phyloP scores from a whole-genome alignment of 352 stramenopile species.

The Pythium apleroticum region DNA sequence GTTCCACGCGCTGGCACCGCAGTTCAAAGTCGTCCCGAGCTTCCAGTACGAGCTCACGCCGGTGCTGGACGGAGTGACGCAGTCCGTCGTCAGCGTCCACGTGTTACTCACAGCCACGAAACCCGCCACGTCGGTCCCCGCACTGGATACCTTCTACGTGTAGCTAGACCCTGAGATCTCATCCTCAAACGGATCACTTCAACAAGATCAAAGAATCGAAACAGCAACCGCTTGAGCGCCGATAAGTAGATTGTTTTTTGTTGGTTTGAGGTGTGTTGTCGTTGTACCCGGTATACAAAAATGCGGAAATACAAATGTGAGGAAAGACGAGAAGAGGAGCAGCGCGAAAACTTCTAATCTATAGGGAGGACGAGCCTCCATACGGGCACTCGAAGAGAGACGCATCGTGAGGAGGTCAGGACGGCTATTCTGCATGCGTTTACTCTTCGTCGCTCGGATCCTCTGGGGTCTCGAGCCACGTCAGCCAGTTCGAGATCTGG shows the following conservation, averaged over 20 bases:
- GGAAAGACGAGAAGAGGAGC: constrained; percentile 1
- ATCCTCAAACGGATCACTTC: background rate
- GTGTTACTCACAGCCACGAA: constrained; percentile 34
- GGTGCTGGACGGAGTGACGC: constrained; percentile 52
- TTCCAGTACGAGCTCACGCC: constrained; percentile 58
- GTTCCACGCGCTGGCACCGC: constrained; percentile 35
- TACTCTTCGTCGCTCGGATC: constrained; percentile 79
- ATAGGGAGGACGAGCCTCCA: constrained; percentile 8
- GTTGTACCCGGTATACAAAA: constrained; percentile 8
- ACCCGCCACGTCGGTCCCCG: background rate
- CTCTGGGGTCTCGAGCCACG: constrained; percentile 80
- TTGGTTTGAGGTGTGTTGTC: background rate
- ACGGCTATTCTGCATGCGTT: background rate
- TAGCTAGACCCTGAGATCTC: background rate
- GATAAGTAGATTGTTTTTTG: constrained; percentile 1
- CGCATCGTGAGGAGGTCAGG: no score
- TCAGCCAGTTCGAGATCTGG: constrained; percentile 78
- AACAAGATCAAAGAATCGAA: background rate
- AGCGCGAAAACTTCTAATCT: constrained; percentile 21
- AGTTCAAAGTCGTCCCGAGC: constrained; percentile 31
- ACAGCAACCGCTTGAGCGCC: no score
- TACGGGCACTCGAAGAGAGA: background rate
- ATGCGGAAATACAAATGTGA: constrained; percentile 3
- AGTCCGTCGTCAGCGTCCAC: constrained; percentile 55
- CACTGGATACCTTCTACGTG: background rate